Evolutionary conservation across 2,329 filamentous ascomycete genomes (phyloP), one percentile per base, ranked within the genome.

Genomic region (Fusarium pseudograminearum): DNA sequence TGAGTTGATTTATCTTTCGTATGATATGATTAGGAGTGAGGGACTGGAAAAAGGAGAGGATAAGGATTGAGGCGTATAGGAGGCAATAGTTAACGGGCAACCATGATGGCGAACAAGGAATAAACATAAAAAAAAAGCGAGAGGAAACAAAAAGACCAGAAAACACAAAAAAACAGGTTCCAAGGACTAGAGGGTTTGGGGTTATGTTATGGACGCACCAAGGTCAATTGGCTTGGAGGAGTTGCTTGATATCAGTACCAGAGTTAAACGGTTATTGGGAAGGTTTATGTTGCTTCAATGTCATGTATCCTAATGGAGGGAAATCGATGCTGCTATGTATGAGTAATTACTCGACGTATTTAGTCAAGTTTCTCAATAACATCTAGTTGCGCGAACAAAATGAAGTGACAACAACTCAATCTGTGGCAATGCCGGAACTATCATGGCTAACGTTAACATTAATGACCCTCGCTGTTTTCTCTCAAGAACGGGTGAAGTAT

Each of bases 91-190:
- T 38, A 38, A 64, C n/a, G 34, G 48, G 36, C 28, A 51, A 46
- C 28, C 31, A 53, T 53, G 59, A 65, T 42, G 65, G 62, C 62
- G 50, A 68, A 69, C 15, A 69, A 33, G 65, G 61, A 45, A 52
- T 7, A 64, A 47, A 38, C 31, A 59, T 31, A 48, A 42, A 69
- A 69, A 65, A 52, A 54, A 28, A 51, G 41, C 20, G 48, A 45
- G 24, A 22, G 14, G 24, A 28, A 41, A 51, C 20, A 41, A 40
- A 22, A 40, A 20, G 8, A 36, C 5, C 22, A 57, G 42, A 33
- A 64, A 65, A 18, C 20, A 46, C 14, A 55, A 45, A 61, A 55
- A 45, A 63, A 57, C 14, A 63, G n/a, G 18, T 14, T 48, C 38
- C 38, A 18, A 40, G 30, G 46, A 26, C 31, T 12, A 46, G 33